A percentile compares a stretch with the other conserved stretches of the same genome.
Evolutionary conservation across 805 yeast species (phyloP).

Genomic region (Maudiozyma bulderi): DNA sequence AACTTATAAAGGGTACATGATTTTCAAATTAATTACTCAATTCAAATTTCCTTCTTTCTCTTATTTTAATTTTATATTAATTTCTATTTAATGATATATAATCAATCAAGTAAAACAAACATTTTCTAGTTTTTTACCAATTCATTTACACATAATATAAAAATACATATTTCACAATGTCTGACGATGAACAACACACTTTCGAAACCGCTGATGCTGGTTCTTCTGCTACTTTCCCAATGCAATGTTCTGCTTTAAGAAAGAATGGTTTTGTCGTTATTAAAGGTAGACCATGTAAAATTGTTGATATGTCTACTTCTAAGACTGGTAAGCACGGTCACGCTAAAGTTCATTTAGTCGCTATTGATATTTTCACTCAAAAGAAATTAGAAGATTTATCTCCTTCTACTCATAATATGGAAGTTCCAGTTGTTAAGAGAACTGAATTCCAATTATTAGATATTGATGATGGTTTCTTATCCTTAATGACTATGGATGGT

Average conservation of each 20-base stretch:
- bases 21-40: background rate
- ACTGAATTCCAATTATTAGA: constrained; percentile 91
- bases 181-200: constrained; percentile 60
- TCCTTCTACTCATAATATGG: constrained; percentile 99
- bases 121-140: background rate
- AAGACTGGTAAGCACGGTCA: constrained; percentile 99
- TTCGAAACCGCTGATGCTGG: constrained; percentile 98
- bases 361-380: constrained; percentile 95
- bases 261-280: constrained; percentile 97
- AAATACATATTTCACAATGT: constrained; percentile 12
- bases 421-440: constrained; percentile 94
- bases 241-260: constrained; percentile 99
- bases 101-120: background rate
- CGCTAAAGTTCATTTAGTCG: constrained; percentile 99
- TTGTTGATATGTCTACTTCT: constrained; percentile 98
- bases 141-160: background rate
- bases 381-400: constrained; percentile 98
- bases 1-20: constrained; percentile 1
- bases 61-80: background rate
- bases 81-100: too few species aligned
- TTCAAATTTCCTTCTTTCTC: background rate
- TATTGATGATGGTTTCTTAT: constrained; percentile 94
- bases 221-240: constrained; percentile 95
- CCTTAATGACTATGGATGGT: constrained; percentile 92
- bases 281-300: constrained; percentile 98